A percentile compares a stretch with the other conserved stretches of the same genome.
Evolutionary conservation across 306 rosid species (phyloP).

Genomic region (Leucaena leucocephala): DNA sequence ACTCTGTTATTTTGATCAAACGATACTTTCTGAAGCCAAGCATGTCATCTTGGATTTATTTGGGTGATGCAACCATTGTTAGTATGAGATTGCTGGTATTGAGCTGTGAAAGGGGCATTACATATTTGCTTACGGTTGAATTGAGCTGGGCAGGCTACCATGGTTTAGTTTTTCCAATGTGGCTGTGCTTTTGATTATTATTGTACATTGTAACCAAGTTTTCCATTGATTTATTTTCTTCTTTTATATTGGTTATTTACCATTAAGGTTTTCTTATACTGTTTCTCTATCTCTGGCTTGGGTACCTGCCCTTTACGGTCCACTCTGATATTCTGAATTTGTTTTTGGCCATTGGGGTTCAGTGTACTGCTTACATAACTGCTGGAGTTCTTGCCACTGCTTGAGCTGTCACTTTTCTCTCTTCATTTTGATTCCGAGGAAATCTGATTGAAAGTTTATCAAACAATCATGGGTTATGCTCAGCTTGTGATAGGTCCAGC

Average conservation of each 20-base stretch:
- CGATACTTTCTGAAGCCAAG: no score
- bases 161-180: no score
- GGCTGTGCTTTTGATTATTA: no score
- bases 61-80: no score
- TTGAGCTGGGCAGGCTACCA: no score
- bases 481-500: conserved; percentile 89
- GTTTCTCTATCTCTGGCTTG: conserved; percentile 20
- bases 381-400: conserved; percentile 63
- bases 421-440: conserved; percentile 37
- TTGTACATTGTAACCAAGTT: background rate
- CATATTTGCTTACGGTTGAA: no score
- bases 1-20: no score
- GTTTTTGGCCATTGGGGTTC: conserved; percentile 52
- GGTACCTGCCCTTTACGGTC: conserved; percentile 49
- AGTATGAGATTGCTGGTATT: no score
- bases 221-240: background rate
- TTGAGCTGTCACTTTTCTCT: conserved; percentile 44
- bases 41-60: no score
- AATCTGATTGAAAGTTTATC: conserved; percentile 1
- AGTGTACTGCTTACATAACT: conserved; percentile 60
- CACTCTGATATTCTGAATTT: conserved; percentile 49
- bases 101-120: no score
- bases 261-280: conserved; percentile 47
- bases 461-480: conserved; percentile 65
- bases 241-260: background rate